Conservation (phyloP, 768 basidiomycete species). For the Auricularia sp. region DNA sequence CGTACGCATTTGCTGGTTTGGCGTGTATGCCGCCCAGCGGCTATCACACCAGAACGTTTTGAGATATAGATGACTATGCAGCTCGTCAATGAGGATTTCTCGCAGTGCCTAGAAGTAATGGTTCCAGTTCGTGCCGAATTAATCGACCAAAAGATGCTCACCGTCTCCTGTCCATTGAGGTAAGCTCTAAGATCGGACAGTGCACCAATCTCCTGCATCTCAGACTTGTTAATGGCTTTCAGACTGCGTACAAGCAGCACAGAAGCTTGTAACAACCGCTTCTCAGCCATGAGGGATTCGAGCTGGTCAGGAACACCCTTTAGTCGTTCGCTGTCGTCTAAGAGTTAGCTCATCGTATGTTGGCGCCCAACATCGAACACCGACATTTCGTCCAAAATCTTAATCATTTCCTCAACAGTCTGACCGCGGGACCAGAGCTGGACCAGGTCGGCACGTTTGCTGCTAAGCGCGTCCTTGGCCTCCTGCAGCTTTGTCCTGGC, state of each 20-base stretch:
- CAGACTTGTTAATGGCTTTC: constrained; percentile 82
- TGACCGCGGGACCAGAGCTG: constrained; percentile 85
- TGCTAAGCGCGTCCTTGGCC: constrained; percentile 67
- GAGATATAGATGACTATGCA: constrained; percentile 94
- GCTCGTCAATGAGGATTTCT: constrained; percentile 89
- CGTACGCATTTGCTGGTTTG: constrained; percentile 71
- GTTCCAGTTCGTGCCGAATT: background rate
- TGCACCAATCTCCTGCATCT: constrained; percentile 94
- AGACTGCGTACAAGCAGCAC: constrained; percentile 77
- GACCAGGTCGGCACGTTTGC: constrained; percentile 78
- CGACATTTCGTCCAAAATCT: constrained; percentile 88
- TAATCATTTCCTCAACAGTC: constrained; percentile 91
- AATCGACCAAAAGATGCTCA: constrained; percentile 27
- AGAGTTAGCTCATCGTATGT: constrained; percentile 8
- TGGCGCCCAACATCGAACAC: constrained; percentile 14
- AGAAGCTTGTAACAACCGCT: constrained; percentile 81
- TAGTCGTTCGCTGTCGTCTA: constrained; percentile 60
- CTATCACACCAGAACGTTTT: constrained; percentile 94
- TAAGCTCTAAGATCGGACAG: constrained; percentile 80
- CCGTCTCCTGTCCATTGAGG: constrained; percentile 76
- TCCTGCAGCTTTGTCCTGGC: constrained; percentile 65
- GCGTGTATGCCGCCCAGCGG: constrained; percentile 77
- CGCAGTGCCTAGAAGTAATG: constrained; percentile 54
- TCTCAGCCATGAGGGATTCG: constrained; percentile 93
- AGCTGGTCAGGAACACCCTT: constrained; percentile 85